Evolutionary conservation across 768 basidiomycete genomes (phyloP).

Genomic region (Tephrocybe sp.): DNA sequence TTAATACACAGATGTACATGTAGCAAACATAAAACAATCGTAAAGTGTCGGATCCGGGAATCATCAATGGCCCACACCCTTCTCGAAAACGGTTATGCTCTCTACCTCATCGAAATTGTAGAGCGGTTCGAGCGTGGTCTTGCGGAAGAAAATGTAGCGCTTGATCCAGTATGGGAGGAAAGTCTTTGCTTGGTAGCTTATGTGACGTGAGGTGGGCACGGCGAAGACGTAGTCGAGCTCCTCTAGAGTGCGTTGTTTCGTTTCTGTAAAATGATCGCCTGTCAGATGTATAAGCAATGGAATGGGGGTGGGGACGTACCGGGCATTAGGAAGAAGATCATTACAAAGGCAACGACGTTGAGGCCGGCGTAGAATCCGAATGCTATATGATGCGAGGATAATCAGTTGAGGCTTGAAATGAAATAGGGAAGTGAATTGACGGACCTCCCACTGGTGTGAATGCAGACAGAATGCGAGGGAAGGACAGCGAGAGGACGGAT

Average conservation of each 20-base stretch:
- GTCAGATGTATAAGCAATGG: neutral
- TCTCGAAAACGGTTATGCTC: conserved; percentile 41
- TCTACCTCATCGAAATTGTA: conserved; percentile 54
- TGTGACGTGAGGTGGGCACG: conserved; percentile 45
- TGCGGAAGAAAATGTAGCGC: conserved; percentile 41
- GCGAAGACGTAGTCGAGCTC: conserved; percentile 52
- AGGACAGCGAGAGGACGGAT: conserved; percentile 52
- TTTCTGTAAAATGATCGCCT: conserved; percentile 30
- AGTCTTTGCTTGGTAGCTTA: conserved; percentile 39
- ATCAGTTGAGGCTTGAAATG: neutral
- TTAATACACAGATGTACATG: neutral
- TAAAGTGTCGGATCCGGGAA: neutral
- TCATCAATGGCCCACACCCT: conserved; percentile 33
- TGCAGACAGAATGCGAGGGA: conserved; percentile 53
- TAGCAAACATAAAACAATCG: neutral
- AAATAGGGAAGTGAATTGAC: conserved; percentile 5
- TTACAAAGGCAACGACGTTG: conserved; percentile 46
- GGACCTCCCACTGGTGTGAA: conserved; percentile 38
- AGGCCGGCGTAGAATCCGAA: conserved; percentile 59
- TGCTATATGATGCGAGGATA: conserved; percentile 23
- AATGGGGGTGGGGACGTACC: conserved; percentile 39
- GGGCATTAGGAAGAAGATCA: conserved; percentile 57
- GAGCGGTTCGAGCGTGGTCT: conserved; percentile 37
- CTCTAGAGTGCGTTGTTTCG: conserved; percentile 51
- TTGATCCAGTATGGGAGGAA: conserved; percentile 53